Percentiles rank a stretch among this genome's conserved stretches.
Conservation (phyloP, 2,329 filamentous ascomycete genomes). For the Hypoxylon sp. region DNA sequence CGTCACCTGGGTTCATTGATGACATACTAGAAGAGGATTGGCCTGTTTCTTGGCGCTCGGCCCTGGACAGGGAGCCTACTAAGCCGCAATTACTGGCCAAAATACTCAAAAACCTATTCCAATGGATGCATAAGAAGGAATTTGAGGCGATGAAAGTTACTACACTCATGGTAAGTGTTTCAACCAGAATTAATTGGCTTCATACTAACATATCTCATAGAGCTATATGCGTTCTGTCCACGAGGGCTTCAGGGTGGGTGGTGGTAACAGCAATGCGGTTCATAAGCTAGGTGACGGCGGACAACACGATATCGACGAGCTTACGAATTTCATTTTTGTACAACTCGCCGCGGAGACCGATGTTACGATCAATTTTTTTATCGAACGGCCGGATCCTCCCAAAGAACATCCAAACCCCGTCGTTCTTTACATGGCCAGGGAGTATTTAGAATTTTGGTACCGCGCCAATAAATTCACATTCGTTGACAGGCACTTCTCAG, state of each 20-base stretch:
- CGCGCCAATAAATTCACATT: neutral
- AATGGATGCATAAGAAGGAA: slow-evolving; percentile 67
- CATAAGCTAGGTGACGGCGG: slow-evolving; percentile 74
- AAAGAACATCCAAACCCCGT: slow-evolving; percentile 46
- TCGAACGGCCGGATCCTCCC: slow-evolving; percentile 41
- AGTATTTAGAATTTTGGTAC: neutral
- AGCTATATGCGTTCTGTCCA: slow-evolving; percentile 76
- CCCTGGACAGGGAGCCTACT: slow-evolving; percentile 57
- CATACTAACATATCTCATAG: slow-evolving; percentile 53
- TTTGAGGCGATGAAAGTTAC: slow-evolving; percentile 65
- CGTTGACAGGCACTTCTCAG: slow-evolving; percentile 11
- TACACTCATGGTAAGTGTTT: slow-evolving; percentile 67
- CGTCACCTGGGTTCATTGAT: slow-evolving; percentile 76
- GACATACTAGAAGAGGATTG: slow-evolving; percentile 70
- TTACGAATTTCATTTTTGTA: slow-evolving; percentile 84
- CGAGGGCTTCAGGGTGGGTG: slow-evolving; percentile 42
- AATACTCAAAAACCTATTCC: slow-evolving; percentile 69
- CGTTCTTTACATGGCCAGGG: slow-evolving; percentile 67
- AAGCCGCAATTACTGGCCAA: slow-evolving; percentile 71
- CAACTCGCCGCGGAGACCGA: slow-evolving; percentile 91
- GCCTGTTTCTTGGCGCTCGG: slow-evolving; percentile 72
- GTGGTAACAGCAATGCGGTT: neutral
- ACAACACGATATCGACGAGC: slow-evolving; percentile 94
- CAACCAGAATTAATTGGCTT: neutral
- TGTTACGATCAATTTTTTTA: slow-evolving; percentile 47